A percentile compares a stretch with the other conserved stretches of the same genome.
These are phyloP conservation scores for Boletus sp. DNA, from an alignment of 768 basidiomycete species.

Conservation along the genomic window DNA sequence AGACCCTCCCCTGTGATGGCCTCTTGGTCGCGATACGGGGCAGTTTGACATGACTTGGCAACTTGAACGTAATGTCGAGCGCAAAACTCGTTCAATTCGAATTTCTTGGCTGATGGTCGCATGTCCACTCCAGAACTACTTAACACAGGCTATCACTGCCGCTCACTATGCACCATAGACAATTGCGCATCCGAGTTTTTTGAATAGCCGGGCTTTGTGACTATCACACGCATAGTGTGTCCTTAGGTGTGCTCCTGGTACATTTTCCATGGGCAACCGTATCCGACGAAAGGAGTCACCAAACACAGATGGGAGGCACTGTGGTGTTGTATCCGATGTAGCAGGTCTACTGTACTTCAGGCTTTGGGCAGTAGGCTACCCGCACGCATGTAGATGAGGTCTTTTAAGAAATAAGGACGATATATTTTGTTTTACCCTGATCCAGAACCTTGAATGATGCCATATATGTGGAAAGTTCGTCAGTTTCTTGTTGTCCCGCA, in stretches of 20 bases:
- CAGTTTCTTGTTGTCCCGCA: background rate
- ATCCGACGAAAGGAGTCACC: constrained; percentile 8
- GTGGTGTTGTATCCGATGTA: background rate
- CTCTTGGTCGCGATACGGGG: constrained; percentile 9
- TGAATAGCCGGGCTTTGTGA: constrained; percentile 24
- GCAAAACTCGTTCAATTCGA: background rate
- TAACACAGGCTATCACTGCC: constrained; percentile 10
- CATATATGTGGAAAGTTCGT: background rate
- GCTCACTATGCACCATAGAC: constrained; percentile 12
- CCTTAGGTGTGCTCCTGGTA: constrained; percentile 20
- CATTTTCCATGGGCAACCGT: constrained; percentile 16
- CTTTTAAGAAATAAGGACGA: background rate
- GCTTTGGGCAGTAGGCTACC: background rate
- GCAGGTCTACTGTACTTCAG: constrained; percentile 2
- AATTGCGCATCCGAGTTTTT: constrained; percentile 15
- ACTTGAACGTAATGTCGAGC: background rate
- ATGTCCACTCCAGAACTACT: background rate
- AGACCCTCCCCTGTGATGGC: constrained; percentile 3
- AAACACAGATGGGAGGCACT: background rate
- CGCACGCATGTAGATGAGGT: background rate
- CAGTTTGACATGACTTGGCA: constrained; percentile 10
- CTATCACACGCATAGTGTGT: constrained; percentile 30
- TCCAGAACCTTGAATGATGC: background rate
- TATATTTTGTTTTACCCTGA: background rate
- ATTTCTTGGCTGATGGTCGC: background rate